phyloP scores from a whole-genome alignment of 768 basidiomycete genomes.

The Omphalotus guepiniiformis region DNA sequence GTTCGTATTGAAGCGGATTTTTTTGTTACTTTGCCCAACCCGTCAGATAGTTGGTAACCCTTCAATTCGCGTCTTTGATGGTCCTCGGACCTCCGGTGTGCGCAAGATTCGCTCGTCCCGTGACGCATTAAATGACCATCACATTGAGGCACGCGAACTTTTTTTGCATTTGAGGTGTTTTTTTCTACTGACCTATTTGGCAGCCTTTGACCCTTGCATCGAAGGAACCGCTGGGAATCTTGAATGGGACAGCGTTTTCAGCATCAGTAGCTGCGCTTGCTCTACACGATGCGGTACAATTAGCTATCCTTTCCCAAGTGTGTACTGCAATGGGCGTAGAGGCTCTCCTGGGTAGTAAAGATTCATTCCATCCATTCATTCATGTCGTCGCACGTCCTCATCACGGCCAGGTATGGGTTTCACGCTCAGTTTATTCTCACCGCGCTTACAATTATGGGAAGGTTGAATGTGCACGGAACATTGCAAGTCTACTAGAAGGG shows the following conservation, averaged over 20 bases:
- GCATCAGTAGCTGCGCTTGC: constrained; percentile 75
- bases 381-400: constrained; percentile 74
- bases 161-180: no score
- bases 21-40: not conserved
- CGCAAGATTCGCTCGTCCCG: constrained; percentile 49
- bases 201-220: constrained; percentile 56
- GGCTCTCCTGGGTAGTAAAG: constrained; percentile 70
- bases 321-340: constrained; percentile 84
- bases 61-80: constrained; percentile 60
- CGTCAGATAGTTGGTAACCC: constrained; percentile 45
- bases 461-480: constrained; percentile 68
- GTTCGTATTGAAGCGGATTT: constrained; percentile 22
- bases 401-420: constrained; percentile 60
- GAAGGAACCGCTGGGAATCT: constrained; percentile 66
- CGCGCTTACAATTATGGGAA: constrained; percentile 15
- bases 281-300: constrained; percentile 64
- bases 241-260: constrained; percentile 76
- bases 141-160: no score
- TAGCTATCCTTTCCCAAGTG: constrained; percentile 63
- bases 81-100: constrained; percentile 43
- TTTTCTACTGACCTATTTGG: no score
- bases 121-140: constrained; percentile 47
- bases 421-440: not conserved
- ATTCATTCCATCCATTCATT: constrained; percentile 76
- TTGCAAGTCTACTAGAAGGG: constrained; percentile 65